Evolutionary conservation across 1,284 basidiomycete genomes (phyloP).

Genomic region (Tranzscheliella williamsii): DNA sequence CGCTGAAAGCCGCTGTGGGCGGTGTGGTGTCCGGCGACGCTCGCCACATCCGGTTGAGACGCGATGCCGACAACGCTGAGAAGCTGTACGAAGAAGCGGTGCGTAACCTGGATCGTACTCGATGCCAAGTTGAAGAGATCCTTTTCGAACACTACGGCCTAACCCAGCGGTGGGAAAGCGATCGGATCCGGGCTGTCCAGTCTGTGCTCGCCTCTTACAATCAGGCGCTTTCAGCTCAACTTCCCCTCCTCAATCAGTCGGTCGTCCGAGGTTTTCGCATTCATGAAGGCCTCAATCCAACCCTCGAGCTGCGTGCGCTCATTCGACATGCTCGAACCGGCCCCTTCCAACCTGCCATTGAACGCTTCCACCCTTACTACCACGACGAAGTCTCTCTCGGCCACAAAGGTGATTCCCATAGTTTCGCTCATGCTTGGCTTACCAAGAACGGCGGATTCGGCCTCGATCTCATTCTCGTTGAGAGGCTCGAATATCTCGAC

Average conservation of each 20-base stretch:
- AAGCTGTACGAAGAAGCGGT: constrained; percentile 47
- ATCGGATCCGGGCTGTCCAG: constrained; percentile 52
- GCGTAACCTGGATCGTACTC: constrained; percentile 45
- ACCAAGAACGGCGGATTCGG: constrained; percentile 55
- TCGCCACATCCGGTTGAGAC: constrained; percentile 47
- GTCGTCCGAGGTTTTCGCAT: constrained; percentile 16
- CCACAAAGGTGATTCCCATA: constrained; percentile 18
- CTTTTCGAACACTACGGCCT: constrained; percentile 52
- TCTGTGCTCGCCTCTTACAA: constrained; percentile 42
- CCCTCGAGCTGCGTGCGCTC: constrained; percentile 35
- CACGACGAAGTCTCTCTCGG: constrained; percentile 52
- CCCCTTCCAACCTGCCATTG: constrained; percentile 48
- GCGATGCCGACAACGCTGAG: constrained; percentile 54
- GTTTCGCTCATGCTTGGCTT: constrained; percentile 18
- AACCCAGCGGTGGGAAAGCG: constrained; percentile 51
- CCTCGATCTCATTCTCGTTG: constrained; percentile 45
- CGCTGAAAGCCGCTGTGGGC: constrained; percentile 46
- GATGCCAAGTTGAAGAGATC: constrained; percentile 49
- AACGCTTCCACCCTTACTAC: constrained; percentile 57
- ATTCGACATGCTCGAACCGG: constrained; percentile 46
- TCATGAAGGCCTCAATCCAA: constrained; percentile 18
- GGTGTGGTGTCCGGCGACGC: constrained; percentile 49
- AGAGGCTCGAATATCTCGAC: constrained; percentile 38
- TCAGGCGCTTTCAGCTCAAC: constrained; percentile 13
- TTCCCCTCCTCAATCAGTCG: constrained; percentile 30